These are phyloP conservation scores for Colletotrichum sp. DNA, from an alignment of 2,329 filamentous ascomycete species.

Conservation along the genomic window DNA sequence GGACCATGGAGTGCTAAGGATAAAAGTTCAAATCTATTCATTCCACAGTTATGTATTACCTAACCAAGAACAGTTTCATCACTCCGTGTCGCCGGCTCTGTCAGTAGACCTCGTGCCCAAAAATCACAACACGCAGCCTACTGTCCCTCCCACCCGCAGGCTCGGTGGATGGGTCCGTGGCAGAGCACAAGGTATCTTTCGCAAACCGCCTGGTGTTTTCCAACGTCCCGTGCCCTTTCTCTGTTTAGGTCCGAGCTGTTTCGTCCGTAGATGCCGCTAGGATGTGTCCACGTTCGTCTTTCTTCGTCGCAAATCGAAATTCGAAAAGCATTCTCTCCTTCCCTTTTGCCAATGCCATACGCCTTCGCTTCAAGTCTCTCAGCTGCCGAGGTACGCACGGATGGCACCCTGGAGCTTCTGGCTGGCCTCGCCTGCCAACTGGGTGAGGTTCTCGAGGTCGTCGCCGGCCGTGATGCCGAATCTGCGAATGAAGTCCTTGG, in stretches of 20 bases:
- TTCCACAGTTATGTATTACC: constrained; percentile 16
- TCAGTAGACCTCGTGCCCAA: neutral
- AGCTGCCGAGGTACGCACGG: constrained; percentile 67
- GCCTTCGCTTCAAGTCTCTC: constrained; percentile 24
- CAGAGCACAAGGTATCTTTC: constrained; percentile 3
- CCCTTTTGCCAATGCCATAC: neutral
- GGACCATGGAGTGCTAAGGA: neutral
- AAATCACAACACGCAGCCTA: neutral
- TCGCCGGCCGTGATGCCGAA: constrained; percentile 96
- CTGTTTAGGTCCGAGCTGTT: neutral
- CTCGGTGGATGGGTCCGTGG: neutral
- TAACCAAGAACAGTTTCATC: constrained; percentile 11
- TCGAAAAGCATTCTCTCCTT: neutral
- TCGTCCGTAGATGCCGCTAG: neutral
- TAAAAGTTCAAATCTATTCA: constrained; percentile 14
- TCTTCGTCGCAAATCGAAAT: neutral
- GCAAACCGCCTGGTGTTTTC: neutral
- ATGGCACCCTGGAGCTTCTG: constrained; percentile 80
- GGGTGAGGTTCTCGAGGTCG: constrained; percentile 89
- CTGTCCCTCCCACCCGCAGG: neutral
- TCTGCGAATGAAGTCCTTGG: constrained; percentile 93
- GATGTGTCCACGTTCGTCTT: neutral
- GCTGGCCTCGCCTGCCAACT: constrained; percentile 84
- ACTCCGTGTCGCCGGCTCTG: constrained; percentile 10
- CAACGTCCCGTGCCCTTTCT: neutral